Conservation (phyloP, 2,329 filamentous ascomycete genomes). For the Colletotrichum sp. region DNA sequence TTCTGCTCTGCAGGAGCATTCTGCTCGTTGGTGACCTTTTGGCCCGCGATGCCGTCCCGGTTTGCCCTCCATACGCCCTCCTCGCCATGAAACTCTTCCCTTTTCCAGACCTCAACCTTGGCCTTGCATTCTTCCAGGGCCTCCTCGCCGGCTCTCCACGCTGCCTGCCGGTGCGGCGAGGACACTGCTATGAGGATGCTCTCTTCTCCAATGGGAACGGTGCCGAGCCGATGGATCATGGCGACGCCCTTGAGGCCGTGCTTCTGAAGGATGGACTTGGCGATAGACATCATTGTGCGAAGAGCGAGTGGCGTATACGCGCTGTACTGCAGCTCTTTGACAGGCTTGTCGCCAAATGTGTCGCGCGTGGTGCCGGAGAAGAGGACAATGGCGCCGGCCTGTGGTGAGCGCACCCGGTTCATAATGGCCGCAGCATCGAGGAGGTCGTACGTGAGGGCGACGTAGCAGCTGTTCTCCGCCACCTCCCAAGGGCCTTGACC, state of each 20-base stretch:
- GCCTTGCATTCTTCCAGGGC: slow-evolving; percentile 86
- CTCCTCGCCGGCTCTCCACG: slow-evolving; percentile 89
- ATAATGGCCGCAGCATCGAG: slow-evolving; percentile 66
- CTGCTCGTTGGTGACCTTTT: slow-evolving; percentile 40
- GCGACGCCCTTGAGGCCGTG: slow-evolving; percentile 76
- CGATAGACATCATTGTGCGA: slow-evolving; percentile 70
- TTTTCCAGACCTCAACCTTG: slow-evolving; percentile 93
- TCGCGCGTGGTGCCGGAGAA: slow-evolving; percentile 83
- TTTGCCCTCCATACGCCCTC: slow-evolving; percentile 90
- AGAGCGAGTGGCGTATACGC: slow-evolving; percentile 76
- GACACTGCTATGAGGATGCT: slow-evolving; percentile 91
- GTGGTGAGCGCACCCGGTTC: slow-evolving; percentile 72
- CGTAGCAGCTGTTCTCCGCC: slow-evolving; percentile 61
- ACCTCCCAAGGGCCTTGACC: slow-evolving; percentile 39
- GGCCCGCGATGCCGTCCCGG: slow-evolving; percentile 70
- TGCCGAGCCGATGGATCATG: slow-evolving; percentile 84
- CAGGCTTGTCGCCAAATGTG: slow-evolving; percentile 73
- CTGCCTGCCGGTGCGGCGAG: slow-evolving; percentile 80
- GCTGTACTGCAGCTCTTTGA: slow-evolving; percentile 77
- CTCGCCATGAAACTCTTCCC: slow-evolving; percentile 82
- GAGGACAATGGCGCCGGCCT: slow-evolving; percentile 77
- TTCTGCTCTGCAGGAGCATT: not conserved
- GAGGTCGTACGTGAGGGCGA: slow-evolving; percentile 68
- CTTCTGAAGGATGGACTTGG: slow-evolving; percentile 57
- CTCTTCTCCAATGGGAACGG: slow-evolving; percentile 89